Evolutionary conservation across 192 early-diverging fungal genomes (phyloP).

Genomic region (Coemansia sp.): DNA sequence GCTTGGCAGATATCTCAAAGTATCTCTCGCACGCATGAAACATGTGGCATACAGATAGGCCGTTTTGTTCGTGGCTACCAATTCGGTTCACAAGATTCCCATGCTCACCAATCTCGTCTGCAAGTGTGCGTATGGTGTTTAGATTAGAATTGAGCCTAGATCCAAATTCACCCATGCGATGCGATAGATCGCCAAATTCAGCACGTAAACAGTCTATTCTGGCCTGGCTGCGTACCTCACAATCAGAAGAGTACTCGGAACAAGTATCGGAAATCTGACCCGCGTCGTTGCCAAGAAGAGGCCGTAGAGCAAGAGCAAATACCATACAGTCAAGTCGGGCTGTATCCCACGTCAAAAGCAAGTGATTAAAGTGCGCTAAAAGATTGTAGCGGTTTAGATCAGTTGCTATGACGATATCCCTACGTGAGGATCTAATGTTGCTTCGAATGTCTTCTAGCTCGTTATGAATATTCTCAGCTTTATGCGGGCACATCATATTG

Average conservation of each 20-base stretch:
- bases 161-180: conserved; percentile 18
- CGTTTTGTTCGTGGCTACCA: conserved; percentile 1
- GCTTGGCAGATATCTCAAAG: conserved; percentile 18
- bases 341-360: conserved; percentile 27
- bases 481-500: background rate
- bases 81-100: background rate
- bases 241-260: background rate
- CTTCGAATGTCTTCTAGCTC: conserved; percentile 9
- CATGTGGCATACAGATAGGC: background rate
- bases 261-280: too few species aligned
- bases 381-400: conserved; percentile 27
- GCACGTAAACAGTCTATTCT: conserved; percentile 23
- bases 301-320: conserved; percentile 25
- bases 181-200: conserved; percentile 37
- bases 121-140: conserved; percentile 2
- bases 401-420: conserved; percentile 22
- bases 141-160: conserved; percentile 3
- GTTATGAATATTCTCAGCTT: background rate
- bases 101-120: conserved; percentile 7
- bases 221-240: conserved; percentile 9
- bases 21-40: conserved; percentile 19
- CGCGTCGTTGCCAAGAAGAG: conserved; percentile 6
- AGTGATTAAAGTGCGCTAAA: conserved; percentile 32
- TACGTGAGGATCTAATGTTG: conserved; percentile 15
- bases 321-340: conserved; percentile 26